A percentile compares a stretch with the other conserved stretches of the same genome.
phyloP scores from a whole-genome alignment of 163 green algal species.

The Scenedesmus sp. region DNA sequence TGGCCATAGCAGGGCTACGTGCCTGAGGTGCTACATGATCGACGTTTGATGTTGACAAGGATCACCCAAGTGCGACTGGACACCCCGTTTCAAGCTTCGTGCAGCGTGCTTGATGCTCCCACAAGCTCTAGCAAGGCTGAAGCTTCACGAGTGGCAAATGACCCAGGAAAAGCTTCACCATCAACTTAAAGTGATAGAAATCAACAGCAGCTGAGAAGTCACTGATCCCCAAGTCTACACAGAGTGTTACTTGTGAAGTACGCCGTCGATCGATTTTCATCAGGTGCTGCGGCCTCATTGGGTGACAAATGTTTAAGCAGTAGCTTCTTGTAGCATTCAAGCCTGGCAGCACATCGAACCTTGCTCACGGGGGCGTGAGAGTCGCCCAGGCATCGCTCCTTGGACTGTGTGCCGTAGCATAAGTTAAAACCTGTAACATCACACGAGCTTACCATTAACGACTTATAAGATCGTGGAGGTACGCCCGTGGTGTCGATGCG shows the following conservation, averaged over 20 bases:
- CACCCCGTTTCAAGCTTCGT: background rate
- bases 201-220: too few species aligned
- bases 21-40: background rate
- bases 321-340: too few species aligned
- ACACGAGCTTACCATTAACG: background rate
- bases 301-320: background rate
- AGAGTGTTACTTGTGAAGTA: background rate
- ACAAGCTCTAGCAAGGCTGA: too few species aligned
- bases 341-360: too few species aligned
- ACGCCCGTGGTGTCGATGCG: background rate
- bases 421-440: background rate
- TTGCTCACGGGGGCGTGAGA: background rate
- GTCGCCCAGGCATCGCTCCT: background rate
- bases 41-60: too few species aligned
- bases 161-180: too few species aligned
- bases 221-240: background rate
- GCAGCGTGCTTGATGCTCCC: background rate
- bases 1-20: background rate
- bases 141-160: too few species aligned
- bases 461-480: background rate
- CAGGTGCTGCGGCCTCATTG: background rate
- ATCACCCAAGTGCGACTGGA: background rate
- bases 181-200: too few species aligned
- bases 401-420: background rate
- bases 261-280: background rate